A percentile compares a stretch with the other conserved stretches of the same genome.
Conservation (phyloP, 306 rosid species). For the Arachis hypogaea region DNA sequence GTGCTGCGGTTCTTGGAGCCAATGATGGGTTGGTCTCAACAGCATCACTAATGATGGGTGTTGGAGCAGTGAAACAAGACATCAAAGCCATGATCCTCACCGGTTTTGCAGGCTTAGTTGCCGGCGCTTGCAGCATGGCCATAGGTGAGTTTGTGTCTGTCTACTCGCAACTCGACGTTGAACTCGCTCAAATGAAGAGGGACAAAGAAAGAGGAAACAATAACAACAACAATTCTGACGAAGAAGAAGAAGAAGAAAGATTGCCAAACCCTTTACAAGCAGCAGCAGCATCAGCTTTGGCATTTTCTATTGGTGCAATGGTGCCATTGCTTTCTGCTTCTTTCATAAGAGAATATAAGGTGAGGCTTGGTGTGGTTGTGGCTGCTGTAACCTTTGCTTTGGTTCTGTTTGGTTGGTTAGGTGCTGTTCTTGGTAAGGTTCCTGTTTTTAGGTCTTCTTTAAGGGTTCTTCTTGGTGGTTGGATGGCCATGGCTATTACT, state of each 20-base stretch:
- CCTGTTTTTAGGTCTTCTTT: conserved; percentile 53
- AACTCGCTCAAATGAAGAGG: conserved; percentile 72
- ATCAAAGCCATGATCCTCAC: conserved; percentile 81
- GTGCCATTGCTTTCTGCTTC: conserved; percentile 89
- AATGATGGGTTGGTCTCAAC: conserved; percentile 94
- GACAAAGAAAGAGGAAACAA: conserved; percentile 41
- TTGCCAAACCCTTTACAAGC: conserved; percentile 92
- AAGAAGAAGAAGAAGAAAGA: conserved; percentile 44
- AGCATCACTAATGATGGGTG: conserved; percentile 93
- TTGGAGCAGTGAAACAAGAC: conserved; percentile 88
- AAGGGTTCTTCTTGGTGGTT: conserved; percentile 85
- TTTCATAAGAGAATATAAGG: conserved; percentile 65
- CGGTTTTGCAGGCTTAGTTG: conserved; percentile 86
- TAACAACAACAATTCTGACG: background rate
- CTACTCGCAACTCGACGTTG: conserved; percentile 83
- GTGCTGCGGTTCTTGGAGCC: conserved; percentile 92
- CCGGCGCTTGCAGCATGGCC: conserved; percentile 97
- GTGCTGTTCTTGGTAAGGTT: conserved; percentile 72
- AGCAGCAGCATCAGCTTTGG: conserved; percentile 81
- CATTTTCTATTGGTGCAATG: conserved; percentile 83
- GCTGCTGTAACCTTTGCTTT: conserved; percentile 76
- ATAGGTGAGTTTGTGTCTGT: conserved; percentile 96
- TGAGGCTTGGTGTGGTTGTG: conserved; percentile 63
- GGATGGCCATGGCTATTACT: conserved; percentile 91
- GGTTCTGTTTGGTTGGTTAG: conserved; percentile 74